Conservation (phyloP, 78 protist genomes). For the Polysphondylium violaceum region DNA sequence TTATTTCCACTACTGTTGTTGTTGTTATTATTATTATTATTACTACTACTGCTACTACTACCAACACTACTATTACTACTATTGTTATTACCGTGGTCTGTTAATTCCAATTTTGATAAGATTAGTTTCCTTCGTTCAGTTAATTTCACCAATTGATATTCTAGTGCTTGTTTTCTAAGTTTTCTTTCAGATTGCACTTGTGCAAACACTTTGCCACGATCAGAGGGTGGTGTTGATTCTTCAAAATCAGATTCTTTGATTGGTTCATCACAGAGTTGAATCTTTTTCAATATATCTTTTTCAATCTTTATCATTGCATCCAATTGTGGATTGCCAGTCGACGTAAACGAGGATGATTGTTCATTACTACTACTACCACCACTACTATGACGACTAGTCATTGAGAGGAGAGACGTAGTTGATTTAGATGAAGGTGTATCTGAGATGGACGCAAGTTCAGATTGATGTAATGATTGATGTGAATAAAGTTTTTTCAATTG, state of each 20-base stretch:
- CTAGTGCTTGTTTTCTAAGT: slow-evolving; percentile 6
- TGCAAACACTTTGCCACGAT: too few relatives aligned
- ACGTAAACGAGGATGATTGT: too few relatives aligned
- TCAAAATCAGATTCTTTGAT: slow-evolving; percentile 5
- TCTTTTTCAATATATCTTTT: slow-evolving; percentile 18
- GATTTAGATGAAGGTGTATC: too few relatives aligned
- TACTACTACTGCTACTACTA: not conserved
- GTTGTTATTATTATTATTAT: not conserved
- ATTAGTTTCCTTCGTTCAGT: slow-evolving; percentile 2
- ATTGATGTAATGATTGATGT: too few relatives aligned
- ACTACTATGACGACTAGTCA: too few relatives aligned
- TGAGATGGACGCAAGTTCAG: too few relatives aligned
- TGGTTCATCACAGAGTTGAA: slow-evolving; percentile 1
- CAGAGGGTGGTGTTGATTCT: too few relatives aligned
- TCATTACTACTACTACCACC: too few relatives aligned
- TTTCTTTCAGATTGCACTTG: slow-evolving; percentile 15
- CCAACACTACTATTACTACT: not conserved
- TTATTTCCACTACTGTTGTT: too few relatives aligned
- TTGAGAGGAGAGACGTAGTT: too few relatives aligned
- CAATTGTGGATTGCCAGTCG: too few relatives aligned
- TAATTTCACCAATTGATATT: slow-evolving; percentile 24
- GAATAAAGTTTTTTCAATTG: too few relatives aligned
- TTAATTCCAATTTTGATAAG: slow-evolving; percentile 4
- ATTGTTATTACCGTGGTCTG: not conserved
- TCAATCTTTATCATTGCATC: slow-evolving; percentile 8